Base-by-base conservation (phyloP, 2,329 filamentous ascomycete genomes). In the Dendryphion nanum region DNA sequence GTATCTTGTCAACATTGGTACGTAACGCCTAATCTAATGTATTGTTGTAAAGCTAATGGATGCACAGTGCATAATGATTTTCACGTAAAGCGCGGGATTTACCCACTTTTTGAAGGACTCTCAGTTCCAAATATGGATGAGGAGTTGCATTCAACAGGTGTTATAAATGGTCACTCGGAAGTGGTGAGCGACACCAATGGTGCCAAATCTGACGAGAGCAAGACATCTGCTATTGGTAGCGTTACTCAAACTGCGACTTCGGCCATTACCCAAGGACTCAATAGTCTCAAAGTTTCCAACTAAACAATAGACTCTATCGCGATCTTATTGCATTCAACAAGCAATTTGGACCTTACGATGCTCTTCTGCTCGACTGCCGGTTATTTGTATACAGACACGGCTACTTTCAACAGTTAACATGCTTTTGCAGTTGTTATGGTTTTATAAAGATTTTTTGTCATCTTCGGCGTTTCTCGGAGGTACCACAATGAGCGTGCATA, bases 1-100 rank as follows among this genome's bases (percentile, higher is more conserved):
- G 89, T 91, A 89, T 61, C 74, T 98, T 41, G 79, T 98, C 53
- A 98, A 98, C 62, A 95, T 98, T 55, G 88, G 87, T 90, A 74
- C 72, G 83, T 47, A 29, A 4, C n/a, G 14, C 14, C 15, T 18
- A 41, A 37, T 45, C 28, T 26, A 33, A 18, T n/a, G 5, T 18
- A 29, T 13, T 8, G 16, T 17, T 30, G 8, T 8, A 30, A 13
- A 13, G 12, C 23, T 26, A n/a, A 30, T 15, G 16, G 3, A 17
- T 30, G 12, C 18, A 12, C 33, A 90, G 93, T 98, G 18, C 89
- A 98, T 73, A 98, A 98, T 61, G 89, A 98, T 65, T 98, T 98
- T 82, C 89, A 95, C 64, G 77, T 89, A 54, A 81, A 81, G 38
- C 77, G 81, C 36, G 83, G 82, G 38, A 86, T 98, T 51, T 97